Percentiles rank a stretch among this genome's conserved stretches.
These are phyloP conservation scores for Scedosporium minutisporum DNA, from an alignment of 2,329 filamentous ascomycete genomes.

Conservation along the genomic window DNA sequence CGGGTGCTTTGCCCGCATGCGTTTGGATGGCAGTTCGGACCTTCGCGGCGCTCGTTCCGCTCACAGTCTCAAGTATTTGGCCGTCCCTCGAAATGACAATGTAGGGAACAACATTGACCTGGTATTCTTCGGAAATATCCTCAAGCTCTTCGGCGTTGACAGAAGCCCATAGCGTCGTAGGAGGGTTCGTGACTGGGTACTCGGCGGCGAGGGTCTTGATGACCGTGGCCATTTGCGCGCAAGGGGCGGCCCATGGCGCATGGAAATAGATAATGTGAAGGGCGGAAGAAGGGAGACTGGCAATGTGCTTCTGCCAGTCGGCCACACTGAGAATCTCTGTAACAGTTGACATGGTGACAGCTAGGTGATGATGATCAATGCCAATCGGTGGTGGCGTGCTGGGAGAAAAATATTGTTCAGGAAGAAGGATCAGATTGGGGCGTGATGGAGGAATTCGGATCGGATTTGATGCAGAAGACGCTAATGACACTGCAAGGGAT, in stretches of 20 bases:
- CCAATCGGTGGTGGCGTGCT: background rate
- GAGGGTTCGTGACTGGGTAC: constrained; percentile 61
- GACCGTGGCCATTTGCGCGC: constrained; percentile 85
- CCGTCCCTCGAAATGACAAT: constrained; percentile 72
- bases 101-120: constrained; percentile 90
- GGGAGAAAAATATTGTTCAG: too few species aligned
- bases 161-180: constrained; percentile 70
- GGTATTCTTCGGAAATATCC: constrained; percentile 84
- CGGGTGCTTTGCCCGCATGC: constrained; percentile 51
- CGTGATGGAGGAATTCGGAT: background rate
- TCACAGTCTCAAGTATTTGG: constrained; percentile 72
- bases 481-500: too few species aligned
- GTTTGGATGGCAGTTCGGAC: constrained; percentile 79
- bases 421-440: too few species aligned
- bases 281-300: constrained; percentile 55
- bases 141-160: constrained; percentile 92
- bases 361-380: background rate
- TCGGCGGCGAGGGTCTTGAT: constrained; percentile 77
- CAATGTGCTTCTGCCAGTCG: constrained; percentile 62
- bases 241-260: constrained; percentile 92
- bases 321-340: constrained; percentile 65
- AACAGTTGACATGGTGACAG: constrained; percentile 57
- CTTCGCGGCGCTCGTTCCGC: constrained; percentile 79
- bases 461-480: too few species aligned
- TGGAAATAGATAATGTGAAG: constrained; percentile 89